Percentiles rank a stretch among this genome's conserved stretches.
phyloP scores from a whole-genome alignment of 2,329 filamentous ascomycete genomes.

The Chaetoscypha palmicola region DNA sequence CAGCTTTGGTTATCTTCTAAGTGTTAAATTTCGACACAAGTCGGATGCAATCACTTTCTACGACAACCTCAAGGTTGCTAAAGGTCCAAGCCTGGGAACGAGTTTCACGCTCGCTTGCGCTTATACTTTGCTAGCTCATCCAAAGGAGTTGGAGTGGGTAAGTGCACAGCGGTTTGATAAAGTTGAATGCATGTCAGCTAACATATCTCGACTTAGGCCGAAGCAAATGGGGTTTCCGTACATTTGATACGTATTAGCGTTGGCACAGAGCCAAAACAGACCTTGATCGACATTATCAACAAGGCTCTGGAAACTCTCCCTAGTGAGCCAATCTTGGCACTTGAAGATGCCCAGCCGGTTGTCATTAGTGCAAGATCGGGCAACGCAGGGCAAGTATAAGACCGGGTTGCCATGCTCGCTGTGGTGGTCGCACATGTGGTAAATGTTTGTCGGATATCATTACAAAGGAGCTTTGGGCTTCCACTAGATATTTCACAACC shows the following conservation, averaged over 20 bases:
- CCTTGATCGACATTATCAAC: background rate
- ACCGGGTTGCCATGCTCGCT: no score
- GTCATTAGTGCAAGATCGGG: no score
- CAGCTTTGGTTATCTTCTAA: slow-evolving; percentile 24
- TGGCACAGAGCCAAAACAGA: slow-evolving; percentile 9
- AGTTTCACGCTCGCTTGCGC: slow-evolving; percentile 27
- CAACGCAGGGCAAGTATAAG: no score
- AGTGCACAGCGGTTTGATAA: no score
- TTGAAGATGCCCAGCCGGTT: no score
- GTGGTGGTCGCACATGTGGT: no score
- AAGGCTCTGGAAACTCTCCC: slow-evolving; percentile 1
- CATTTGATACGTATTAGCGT: slow-evolving; percentile 19
- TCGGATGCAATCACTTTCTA: slow-evolving; percentile 26
- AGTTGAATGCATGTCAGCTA: no score
- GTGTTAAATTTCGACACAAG: slow-evolving; percentile 21
- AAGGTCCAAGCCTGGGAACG: slow-evolving; percentile 29
- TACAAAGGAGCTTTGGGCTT: no score
- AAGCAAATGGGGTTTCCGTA: slow-evolving; percentile 11
- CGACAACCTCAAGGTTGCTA: slow-evolving; percentile 28
- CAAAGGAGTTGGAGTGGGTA: slow-evolving; percentile 1
- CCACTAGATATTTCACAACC: no score
- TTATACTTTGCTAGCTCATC: slow-evolving; percentile 24
- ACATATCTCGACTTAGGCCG: slow-evolving; percentile 5
- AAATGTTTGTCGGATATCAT: no score
- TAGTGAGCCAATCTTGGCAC: no score